A percentile compares a stretch with the other conserved stretches of the same genome.
Conservation (phyloP, 441 rosid species). For the Bocquillonia castaneifolia region DNA sequence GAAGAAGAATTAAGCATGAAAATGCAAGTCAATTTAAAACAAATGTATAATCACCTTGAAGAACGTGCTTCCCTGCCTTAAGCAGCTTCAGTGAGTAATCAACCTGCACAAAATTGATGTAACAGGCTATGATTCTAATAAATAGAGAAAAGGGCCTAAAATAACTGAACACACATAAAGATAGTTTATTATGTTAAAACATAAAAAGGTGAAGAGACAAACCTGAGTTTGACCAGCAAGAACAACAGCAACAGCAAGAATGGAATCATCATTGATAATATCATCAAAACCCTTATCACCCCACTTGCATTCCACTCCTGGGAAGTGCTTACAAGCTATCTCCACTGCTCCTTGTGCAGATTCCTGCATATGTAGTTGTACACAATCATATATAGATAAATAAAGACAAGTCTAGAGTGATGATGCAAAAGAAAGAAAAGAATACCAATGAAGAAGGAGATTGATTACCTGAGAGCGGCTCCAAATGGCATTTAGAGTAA, state of each 20-base stretch:
- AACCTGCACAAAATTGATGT: slow-evolving; percentile 46
- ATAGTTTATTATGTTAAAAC: background rate
- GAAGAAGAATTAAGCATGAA: background rate
- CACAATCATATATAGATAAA: too few relatives aligned
- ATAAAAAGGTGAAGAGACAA: background rate
- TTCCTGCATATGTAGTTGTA: slow-evolving; percentile 56
- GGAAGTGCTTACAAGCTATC: slow-evolving; percentile 69
- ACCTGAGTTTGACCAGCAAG: slow-evolving; percentile 90
- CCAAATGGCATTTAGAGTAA: slow-evolving; percentile 69
- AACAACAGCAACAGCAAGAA: slow-evolving; percentile 82
- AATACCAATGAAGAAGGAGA: background rate
- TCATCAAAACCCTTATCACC: slow-evolving; percentile 76
- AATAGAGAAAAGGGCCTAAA: too few relatives aligned
- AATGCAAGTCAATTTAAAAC: background rate
- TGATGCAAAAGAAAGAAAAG: slow-evolving; percentile 2
- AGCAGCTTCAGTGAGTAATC: slow-evolving; percentile 76
- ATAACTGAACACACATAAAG: background rate
- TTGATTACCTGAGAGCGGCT: slow-evolving; percentile 69
- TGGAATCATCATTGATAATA: slow-evolving; percentile 57
- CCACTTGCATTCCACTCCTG: slow-evolving; percentile 78
- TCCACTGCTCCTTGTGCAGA: slow-evolving; percentile 75
- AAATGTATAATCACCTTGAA: slow-evolving; percentile 59
- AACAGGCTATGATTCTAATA: background rate
- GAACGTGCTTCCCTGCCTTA: slow-evolving; percentile 86
- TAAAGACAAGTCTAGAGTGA: background rate